Conservation (phyloP, 106 monocot genomes). For the Acorus gramineus region DNA sequence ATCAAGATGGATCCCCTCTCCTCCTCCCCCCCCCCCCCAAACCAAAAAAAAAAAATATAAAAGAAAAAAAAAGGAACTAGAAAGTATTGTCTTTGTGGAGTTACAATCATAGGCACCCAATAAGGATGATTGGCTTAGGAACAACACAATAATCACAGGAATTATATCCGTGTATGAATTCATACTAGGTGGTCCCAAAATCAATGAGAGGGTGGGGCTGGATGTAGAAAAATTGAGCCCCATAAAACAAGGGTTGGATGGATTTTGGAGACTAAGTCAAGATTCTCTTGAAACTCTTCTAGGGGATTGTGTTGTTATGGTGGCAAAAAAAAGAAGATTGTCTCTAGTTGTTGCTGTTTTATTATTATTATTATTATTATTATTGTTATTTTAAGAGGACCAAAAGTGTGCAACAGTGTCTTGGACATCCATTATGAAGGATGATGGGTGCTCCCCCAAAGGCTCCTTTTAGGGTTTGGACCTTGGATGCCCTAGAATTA, state of each 20-base stretch:
- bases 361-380: too few species aligned
- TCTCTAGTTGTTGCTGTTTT: too few species aligned
- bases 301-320: too few species aligned
- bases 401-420: constrained; percentile 15
- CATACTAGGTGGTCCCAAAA: not conserved
- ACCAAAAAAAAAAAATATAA: constrained; percentile 1
- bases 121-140: constrained; percentile 43
- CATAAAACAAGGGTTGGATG: too few species aligned
- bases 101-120: constrained; percentile 33
- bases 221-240: not conserved
- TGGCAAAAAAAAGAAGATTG: too few species aligned
- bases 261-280: constrained; percentile 9
- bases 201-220: not conserved
- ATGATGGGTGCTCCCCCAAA: not conserved
- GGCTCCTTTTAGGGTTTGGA: constrained; percentile 3
- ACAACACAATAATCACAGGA: constrained; percentile 27
- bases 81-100: constrained; percentile 34
- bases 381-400: constrained; percentile 7
- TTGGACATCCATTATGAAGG: constrained; percentile 31
- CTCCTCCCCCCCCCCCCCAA: too few species aligned
- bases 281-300: constrained; percentile 1
- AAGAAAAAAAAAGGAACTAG: constrained; percentile 14
- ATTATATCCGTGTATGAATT: not conserved
- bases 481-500: not conserved
- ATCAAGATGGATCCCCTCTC: too few species aligned